Conservation (phyloP, 805 yeast genomes). For the Suhomyces sp. region DNA sequence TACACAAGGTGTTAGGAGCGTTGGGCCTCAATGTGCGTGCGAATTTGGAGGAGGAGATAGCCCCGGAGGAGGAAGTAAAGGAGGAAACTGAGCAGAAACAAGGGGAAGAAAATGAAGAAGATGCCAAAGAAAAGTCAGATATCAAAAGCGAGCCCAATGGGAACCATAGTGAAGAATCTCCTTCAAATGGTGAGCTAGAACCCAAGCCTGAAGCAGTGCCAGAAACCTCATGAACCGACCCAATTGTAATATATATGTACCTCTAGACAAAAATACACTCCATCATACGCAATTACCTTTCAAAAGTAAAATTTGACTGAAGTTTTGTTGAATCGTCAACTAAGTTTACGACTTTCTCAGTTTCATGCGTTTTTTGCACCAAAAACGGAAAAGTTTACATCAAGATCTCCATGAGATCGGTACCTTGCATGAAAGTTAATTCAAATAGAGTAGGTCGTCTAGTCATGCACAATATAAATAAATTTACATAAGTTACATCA, state of each 20-base stretch:
- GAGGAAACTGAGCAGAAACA: constrained; percentile 4
- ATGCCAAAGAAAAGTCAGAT: neutral
- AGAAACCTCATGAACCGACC: neutral
- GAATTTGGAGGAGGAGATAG: constrained; percentile 5
- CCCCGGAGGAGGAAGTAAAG: constrained; percentile 1
- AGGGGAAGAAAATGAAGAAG: constrained; percentile 3
- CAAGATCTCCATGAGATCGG: neutral
- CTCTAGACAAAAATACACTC: neutral
- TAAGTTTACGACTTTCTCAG: neutral
- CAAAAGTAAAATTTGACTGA: too few relatives aligned
- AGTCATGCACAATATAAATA: neutral
- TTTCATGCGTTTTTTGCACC: neutral
- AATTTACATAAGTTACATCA: too few relatives aligned
- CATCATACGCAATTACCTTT: too few relatives aligned
- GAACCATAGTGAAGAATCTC: neutral
- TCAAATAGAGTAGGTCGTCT: neutral
- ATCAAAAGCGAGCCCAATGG: neutral
- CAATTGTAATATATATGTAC: neutral
- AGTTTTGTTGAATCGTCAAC: neutral
- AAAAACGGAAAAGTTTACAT: neutral
- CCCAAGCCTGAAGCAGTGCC: neutral
- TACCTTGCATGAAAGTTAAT: neutral
- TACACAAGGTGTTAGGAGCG: neutral
- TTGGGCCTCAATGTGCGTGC: constrained; percentile 8
- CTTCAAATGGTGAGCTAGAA: neutral